A percentile compares a stretch with the other conserved stretches of the same genome.
Conservation (phyloP, 2,329 filamentous ascomycete genomes). For the Aureobasidium sp. region DNA sequence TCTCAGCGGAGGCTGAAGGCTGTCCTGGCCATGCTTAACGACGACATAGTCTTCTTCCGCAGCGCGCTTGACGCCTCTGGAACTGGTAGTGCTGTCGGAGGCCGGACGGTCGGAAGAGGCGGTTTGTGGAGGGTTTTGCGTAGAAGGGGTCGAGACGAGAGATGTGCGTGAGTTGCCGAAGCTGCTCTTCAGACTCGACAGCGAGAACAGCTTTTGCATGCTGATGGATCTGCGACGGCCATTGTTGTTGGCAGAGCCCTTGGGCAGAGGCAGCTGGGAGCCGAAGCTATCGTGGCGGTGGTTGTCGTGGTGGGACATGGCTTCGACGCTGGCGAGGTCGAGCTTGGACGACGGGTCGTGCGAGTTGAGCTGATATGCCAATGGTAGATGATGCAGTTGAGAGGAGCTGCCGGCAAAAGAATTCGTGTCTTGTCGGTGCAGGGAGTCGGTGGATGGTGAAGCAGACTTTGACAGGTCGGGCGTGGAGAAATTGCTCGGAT, state of each 20-base stretch:
- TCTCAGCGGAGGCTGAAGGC: slow-evolving; percentile 18
- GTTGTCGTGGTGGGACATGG: slow-evolving; percentile 3
- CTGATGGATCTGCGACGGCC: slow-evolving; percentile 19
- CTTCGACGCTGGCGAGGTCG: background rate
- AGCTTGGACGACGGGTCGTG: slow-evolving; percentile 14
- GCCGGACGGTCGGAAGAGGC: slow-evolving; percentile 3
- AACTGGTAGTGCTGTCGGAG: slow-evolving; percentile 13
- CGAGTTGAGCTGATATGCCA: slow-evolving; percentile 3
- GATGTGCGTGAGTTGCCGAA: slow-evolving; percentile 31
- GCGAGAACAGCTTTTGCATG: slow-evolving; percentile 28
- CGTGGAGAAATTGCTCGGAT: slow-evolving; percentile 12
- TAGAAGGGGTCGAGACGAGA: slow-evolving; percentile 21
- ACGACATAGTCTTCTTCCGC: slow-evolving; percentile 12
- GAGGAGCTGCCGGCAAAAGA: slow-evolving; percentile 11
- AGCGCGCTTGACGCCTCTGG: slow-evolving; percentile 13
- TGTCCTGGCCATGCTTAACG: slow-evolving; percentile 16
- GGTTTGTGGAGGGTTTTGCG: slow-evolving; percentile 15
- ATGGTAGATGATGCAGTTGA: slow-evolving; percentile 8
- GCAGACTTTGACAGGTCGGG: slow-evolving; percentile 8
- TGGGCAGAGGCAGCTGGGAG: slow-evolving; percentile 17
- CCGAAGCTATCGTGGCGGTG: slow-evolving; percentile 22
- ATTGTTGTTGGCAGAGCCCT: slow-evolving; percentile 14
- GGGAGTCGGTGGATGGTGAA: background rate
- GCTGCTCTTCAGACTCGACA: slow-evolving; percentile 28
- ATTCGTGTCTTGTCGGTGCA: background rate